phyloP scores from a whole-genome alignment of 2,329 filamentous ascomycete species.

The Phaeosphaeriaceae sp. region DNA sequence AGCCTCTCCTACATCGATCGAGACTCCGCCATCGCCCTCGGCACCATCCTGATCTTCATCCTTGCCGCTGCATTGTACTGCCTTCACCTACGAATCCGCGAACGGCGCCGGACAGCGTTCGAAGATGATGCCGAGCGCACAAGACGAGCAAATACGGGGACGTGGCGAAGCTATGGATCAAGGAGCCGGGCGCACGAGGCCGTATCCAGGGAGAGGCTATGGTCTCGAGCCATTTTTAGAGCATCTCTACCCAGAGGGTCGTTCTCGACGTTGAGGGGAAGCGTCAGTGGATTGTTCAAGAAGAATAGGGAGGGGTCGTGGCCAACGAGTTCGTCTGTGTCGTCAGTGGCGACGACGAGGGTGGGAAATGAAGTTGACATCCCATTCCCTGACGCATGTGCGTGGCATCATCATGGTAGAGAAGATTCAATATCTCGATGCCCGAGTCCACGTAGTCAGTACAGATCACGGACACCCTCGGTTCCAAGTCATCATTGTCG shows the following conservation, averaged over 20 bases:
- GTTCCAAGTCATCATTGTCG: background rate
- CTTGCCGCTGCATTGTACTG: constrained; percentile 2
- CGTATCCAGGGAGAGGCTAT: background rate
- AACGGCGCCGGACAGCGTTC: background rate
- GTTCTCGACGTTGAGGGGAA: background rate
- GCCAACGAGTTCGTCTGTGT: background rate
- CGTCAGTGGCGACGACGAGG: background rate
- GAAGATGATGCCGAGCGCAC: background rate
- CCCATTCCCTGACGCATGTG: background rate
- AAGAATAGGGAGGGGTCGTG: background rate
- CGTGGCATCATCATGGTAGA: background rate
- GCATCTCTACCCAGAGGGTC: background rate
- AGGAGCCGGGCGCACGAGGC: background rate
- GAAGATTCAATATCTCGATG: background rate
- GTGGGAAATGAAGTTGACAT: background rate
- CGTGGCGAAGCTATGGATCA: background rate
- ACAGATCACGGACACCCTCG: background rate
- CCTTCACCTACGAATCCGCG: background rate
- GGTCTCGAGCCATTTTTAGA: background rate
- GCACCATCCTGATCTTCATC: constrained; percentile 10
- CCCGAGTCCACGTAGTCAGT: background rate
- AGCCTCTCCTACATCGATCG: constrained; percentile 11
- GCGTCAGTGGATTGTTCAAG: background rate
- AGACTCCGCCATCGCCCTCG: constrained; percentile 20
- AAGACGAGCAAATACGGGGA: background rate